Evolutionary conservation across 202 grass and related monocot genomes (phyloP).

Genomic region (Elaeis oleifera): DNA sequence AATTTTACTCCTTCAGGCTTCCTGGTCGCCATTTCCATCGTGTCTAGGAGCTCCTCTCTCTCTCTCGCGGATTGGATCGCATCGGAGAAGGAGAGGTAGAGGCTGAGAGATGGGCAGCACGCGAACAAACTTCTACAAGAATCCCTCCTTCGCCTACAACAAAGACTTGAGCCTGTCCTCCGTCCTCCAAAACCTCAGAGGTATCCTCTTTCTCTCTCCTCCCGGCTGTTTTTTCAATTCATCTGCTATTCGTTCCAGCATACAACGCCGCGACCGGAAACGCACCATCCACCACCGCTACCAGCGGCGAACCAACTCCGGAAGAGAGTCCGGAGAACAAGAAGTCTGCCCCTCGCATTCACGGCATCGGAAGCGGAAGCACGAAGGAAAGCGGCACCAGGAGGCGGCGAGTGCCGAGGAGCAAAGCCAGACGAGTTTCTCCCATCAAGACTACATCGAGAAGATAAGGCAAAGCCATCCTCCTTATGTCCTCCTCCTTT

Average conservation of each 20-base stretch:
- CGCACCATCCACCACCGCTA: neutral
- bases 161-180: slow-evolving; percentile 1
- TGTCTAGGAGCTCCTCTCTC: too few relatives aligned
- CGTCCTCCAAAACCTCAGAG: slow-evolving; percentile 2
- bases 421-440: neutral
- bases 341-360: too few relatives aligned
- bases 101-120: neutral
- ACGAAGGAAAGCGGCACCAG: neutral
- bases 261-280: neutral
- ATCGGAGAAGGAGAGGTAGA: neutral
- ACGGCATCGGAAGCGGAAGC: neutral
- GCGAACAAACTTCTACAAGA: neutral
- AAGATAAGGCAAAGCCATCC: neutral
- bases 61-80: neutral
- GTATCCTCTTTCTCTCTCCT: neutral
- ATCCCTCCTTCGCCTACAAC: neutral
- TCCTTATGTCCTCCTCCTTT: neutral
- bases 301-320: neutral
- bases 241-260: neutral
- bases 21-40: too few relatives aligned
- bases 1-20: too few relatives aligned
- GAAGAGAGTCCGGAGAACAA: neutral
- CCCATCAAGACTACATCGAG: neutral
- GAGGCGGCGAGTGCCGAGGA: neutral
- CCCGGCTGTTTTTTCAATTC: neutral